Conservation (phyloP, 202 grass and related monocot species). For the Hordeum pubiflorum region DNA sequence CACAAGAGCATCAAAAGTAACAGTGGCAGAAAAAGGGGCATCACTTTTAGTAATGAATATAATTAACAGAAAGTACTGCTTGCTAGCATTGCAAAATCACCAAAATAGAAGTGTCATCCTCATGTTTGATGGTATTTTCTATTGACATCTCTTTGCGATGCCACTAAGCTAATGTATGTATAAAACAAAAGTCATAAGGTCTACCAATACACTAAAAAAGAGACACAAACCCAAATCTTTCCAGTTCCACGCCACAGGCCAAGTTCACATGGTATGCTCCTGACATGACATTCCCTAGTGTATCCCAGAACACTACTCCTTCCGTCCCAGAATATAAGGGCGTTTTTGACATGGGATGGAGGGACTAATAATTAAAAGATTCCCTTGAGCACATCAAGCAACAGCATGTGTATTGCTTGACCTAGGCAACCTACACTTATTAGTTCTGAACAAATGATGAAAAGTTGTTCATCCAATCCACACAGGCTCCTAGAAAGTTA, state of each 20-base stretch:
- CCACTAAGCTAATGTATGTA: not conserved
- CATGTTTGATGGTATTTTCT: not conserved
- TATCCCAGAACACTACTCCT: not conserved
- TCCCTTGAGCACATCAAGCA: not conserved
- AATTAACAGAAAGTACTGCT: not conserved
- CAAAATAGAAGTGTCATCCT: not conserved
- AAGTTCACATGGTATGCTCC: not conserved
- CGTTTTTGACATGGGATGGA: too few species aligned
- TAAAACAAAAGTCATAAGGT: not conserved
- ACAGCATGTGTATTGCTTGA: not conserved
- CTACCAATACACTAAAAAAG: not conserved
- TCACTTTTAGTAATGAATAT: not conserved
- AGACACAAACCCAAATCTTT: not conserved
- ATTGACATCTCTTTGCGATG: not conserved
- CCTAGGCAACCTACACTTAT: not conserved
- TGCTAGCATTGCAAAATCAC: not conserved
- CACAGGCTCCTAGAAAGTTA: not conserved
- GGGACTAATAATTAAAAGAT: not conserved
- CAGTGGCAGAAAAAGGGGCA: not conserved
- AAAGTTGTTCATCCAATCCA: not conserved
- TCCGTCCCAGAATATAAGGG: too few species aligned
- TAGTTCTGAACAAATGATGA: not conserved
- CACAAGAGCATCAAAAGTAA: not conserved
- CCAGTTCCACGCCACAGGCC: not conserved
- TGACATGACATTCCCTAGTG: not conserved